Conservation (phyloP, 202 grass and related monocot genomes). For the Musa balbisiana region DNA sequence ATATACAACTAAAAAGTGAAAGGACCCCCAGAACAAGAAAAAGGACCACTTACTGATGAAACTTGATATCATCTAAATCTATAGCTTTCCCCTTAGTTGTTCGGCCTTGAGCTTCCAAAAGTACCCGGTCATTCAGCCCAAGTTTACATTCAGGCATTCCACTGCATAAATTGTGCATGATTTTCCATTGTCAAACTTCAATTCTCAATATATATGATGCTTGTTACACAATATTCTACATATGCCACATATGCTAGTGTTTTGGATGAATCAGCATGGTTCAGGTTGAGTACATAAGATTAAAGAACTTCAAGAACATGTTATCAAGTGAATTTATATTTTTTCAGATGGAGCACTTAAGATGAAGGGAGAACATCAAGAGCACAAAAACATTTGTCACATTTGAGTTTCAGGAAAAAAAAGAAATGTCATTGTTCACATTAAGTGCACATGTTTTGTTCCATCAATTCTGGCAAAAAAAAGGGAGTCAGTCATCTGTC, state of each 20-base stretch:
- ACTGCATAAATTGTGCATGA: constrained; percentile 35
- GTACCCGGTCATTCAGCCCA: constrained; percentile 86
- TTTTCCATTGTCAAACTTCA: neutral
- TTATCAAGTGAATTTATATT: too few relatives aligned
- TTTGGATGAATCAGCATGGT: neutral
- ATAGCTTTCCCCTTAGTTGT: constrained; percentile 98
- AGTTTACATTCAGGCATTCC: constrained; percentile 99
- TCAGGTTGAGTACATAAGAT: neutral
- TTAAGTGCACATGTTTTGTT: too few relatives aligned
- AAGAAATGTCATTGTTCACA: too few relatives aligned
- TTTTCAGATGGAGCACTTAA: too few relatives aligned
- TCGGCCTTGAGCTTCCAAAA: constrained; percentile 95
- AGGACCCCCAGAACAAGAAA: neutral
- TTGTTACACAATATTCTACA: neutral
- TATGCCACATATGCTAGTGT: neutral
- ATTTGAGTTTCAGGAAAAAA: too few relatives aligned
- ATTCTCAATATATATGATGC: neutral
- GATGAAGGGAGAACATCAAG: too few relatives aligned
- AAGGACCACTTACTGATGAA: constrained; percentile 72
- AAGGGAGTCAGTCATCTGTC: too few relatives aligned
- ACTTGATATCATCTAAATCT: constrained; percentile 99
- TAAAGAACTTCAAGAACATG: neutral
- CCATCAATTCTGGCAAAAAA: too few relatives aligned
- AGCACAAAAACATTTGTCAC: too few relatives aligned
- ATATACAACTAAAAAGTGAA: constrained; percentile 19